Evolutionary conservation across 352 stramenopile genomes (phyloP), one percentile per base, ranked within the genome.

Genomic region (Pythium vanterpoolii): DNA sequence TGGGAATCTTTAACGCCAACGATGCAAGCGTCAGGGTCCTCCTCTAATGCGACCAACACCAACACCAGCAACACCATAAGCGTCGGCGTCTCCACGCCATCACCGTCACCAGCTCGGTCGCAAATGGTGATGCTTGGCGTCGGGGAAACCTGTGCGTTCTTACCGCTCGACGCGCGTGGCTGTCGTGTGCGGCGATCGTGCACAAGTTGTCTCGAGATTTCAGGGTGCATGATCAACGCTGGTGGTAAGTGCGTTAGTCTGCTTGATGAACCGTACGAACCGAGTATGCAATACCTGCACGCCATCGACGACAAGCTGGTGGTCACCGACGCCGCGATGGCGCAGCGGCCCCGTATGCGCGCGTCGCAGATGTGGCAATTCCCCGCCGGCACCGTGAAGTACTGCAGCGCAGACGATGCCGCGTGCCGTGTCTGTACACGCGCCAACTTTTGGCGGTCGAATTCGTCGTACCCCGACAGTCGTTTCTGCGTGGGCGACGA

Each of bases 151-250:
- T 64, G 57, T 16, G 33, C 38, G 16, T 58, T 43, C 38, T 14
- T 39, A 7, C 1, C 27, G 27, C 18, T 27, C 27, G 30, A 44
- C 16, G 10, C 27, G 11, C 54, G 9, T 4, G 57, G 57, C 27
- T 64, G 57, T 33, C 46, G 48, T 24, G 19, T 9, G 16, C 27
- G 28, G 27, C 57, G 57, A 13, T 36, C 57, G 19, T 64, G 57
- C 40, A 4, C 18, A 24, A 64, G 57, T 23, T 64, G 57, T 24
- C 57, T 64, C 9, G n/a, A 24, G 11, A 58, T 44, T 7, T 24
- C 38, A 1, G 57, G 57, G 16, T 64, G 57, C 48, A 52, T 58
- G 57, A n/a, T 64, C 47, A 38, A 64, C 48, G 16, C 19, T n/a
- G 16, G 39, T 5, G 57, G 57, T 21, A 57, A 54, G 40, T 64